Percentiles rank a stretch among this genome's conserved stretches.
Conservation (phyloP, 2,329 filamentous ascomycete species). For the Fusarium dlaminii region DNA sequence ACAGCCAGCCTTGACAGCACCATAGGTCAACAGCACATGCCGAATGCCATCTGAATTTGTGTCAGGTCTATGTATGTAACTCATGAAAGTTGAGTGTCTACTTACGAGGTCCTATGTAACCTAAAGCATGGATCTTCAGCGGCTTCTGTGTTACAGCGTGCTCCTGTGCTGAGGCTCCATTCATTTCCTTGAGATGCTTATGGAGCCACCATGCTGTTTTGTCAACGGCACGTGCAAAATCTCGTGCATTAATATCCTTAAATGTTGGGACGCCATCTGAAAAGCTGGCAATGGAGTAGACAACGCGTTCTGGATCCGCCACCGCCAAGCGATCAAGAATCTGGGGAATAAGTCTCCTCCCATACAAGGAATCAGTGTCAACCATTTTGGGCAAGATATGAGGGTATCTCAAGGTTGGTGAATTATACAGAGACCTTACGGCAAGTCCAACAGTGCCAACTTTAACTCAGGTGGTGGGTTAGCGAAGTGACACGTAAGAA, state of each 20-base stretch:
- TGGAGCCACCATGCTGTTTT: conserved; percentile 1
- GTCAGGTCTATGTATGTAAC: not conserved
- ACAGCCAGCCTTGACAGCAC: not conserved
- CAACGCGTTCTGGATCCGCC: not conserved
- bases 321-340: not conserved
- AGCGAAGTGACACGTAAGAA: not conserved
- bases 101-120: not conserved
- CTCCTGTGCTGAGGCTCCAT: not conserved
- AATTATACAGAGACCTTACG: not conserved
- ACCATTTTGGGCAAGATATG: not conserved
- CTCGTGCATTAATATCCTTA: not conserved
- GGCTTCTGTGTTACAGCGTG: not conserved
- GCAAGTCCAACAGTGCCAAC: not conserved
- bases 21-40: not conserved
- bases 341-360: not conserved
- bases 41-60: not conserved
- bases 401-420: not conserved
- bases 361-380: not conserved
- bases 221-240: not conserved
- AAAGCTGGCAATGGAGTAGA: not conserved
- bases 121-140: not conserved
- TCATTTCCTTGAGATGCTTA: not conserved
- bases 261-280: not conserved
- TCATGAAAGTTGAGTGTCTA: accelerated
- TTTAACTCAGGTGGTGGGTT: too few relatives aligned